These are phyloP conservation scores for Aspergillus baeticus DNA, from an alignment of 495 filamentous ascomycete species.

Conservation along the genomic window DNA sequence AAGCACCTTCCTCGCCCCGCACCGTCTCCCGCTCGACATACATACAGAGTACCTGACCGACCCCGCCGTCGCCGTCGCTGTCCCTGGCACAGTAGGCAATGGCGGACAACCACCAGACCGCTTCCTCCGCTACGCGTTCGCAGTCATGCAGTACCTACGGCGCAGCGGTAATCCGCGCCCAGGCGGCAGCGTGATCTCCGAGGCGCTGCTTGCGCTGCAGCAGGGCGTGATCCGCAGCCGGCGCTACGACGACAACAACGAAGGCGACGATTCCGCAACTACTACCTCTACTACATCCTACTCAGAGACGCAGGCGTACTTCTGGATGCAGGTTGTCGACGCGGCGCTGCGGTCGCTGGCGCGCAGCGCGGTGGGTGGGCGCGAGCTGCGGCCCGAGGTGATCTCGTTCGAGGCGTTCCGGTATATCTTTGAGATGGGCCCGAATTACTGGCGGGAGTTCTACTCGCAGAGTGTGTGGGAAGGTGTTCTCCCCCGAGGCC, in stretches of 20 bases:
- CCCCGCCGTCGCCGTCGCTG: not conserved
- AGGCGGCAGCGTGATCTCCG: not conserved
- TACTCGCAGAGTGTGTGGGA: constrained; percentile 2
- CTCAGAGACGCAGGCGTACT: constrained; percentile 5
- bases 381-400: too few species aligned
- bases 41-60: not conserved
- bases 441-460: not conserved
- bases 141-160: not conserved
- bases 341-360: not conserved
- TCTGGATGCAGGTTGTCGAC: constrained; percentile 1
- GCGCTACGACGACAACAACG: not conserved
- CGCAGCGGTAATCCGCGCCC: not conserved
- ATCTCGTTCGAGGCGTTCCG: not conserved
- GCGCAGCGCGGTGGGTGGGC: too few species aligned
- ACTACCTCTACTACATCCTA: not conserved
- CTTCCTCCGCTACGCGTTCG: not conserved
- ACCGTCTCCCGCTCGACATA: not conserved
- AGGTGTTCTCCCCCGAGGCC: not conserved
- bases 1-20: not conserved
- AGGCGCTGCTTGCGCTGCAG: not conserved
- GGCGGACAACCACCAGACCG: too few species aligned
- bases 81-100: too few species aligned
- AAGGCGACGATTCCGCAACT: too few species aligned
- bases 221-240: not conserved
- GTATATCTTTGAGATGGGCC: not conserved